These are phyloP conservation scores for Blastomyces parvus DNA, from an alignment of 2,329 filamentous ascomycete genomes.

Conservation along the genomic window DNA sequence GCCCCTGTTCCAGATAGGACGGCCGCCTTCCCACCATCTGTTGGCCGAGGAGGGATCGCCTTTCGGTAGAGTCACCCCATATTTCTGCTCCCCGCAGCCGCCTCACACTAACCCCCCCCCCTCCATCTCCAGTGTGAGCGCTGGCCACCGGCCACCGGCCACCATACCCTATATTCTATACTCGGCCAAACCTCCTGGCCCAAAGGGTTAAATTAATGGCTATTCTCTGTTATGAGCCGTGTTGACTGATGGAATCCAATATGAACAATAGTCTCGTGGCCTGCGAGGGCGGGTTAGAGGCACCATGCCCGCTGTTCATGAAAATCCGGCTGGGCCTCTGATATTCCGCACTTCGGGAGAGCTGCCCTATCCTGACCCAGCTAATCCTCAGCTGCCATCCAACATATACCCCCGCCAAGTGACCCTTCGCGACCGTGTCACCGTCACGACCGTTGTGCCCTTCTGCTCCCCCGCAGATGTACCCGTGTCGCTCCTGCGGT, in stretches of 20 bases:
- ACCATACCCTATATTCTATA: background rate
- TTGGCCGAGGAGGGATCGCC: background rate
- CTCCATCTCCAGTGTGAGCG: background rate
- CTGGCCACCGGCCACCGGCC: no score
- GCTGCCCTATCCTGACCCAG: conserved; percentile 54
- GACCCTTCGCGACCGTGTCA: conserved; percentile 72
- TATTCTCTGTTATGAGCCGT: background rate
- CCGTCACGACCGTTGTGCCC: conserved; percentile 72
- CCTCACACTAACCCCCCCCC: background rate
- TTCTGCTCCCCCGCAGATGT: conserved; percentile 69
- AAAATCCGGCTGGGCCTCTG: conserved; percentile 62
- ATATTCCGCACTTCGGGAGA: conserved; percentile 61
- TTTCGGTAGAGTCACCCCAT: background rate
- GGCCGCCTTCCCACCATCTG: background rate
- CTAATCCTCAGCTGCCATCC: conserved; percentile 54
- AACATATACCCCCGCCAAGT: conserved; percentile 66
- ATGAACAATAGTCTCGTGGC: conserved; percentile 16
- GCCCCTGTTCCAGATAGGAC: background rate
- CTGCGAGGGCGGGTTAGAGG: conserved; percentile 13
- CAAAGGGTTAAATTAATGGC: background rate
- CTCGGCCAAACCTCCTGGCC: background rate
- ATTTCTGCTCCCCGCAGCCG: background rate
- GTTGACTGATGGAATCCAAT: background rate
- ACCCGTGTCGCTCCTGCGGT: conserved; percentile 63
- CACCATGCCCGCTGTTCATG: conserved; percentile 65